Conservation (phyloP, 2,329 filamentous ascomycete genomes). For the Periconia sp. region DNA sequence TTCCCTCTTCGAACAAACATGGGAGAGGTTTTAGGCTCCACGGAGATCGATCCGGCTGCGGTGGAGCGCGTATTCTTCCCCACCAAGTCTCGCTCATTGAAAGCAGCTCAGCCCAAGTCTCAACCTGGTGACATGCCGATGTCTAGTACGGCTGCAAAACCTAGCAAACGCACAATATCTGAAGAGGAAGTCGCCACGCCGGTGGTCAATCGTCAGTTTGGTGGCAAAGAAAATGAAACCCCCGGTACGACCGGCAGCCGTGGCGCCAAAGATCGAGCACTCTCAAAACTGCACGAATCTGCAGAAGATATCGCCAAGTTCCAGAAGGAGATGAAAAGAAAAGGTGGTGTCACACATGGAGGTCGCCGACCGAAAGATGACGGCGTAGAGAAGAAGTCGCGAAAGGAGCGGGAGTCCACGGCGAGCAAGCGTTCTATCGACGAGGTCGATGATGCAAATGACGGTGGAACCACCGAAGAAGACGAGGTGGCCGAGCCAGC, state of each 20-base stretch:
- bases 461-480: conserved; percentile 47
- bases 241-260: conserved; percentile 76
- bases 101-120: conserved; percentile 20
- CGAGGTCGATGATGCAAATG: conserved; percentile 47
- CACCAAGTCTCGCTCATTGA: conserved; percentile 23
- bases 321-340: conserved; percentile 89
- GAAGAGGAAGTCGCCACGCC: conserved; percentile 53
- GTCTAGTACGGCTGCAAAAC: conserved; percentile 27
- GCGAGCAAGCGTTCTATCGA: conserved; percentile 49
- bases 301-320: conserved; percentile 86
- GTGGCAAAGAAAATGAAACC: conserved; percentile 80
- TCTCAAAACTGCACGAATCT: conserved; percentile 73
- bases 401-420: conserved; percentile 38
- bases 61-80: conserved; percentile 69
- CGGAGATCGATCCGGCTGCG: conserved; percentile 72
- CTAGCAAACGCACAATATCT: conserved; percentile 25
- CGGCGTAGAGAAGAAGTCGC: conserved; percentile 32
- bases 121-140: conserved; percentile 17
- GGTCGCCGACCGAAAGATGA: conserved; percentile 42
- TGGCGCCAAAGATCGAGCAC: conserved; percentile 84
- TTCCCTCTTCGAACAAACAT: conserved; percentile 90
- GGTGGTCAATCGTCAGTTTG: conserved; percentile 36
- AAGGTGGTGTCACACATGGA: conserved; percentile 65
- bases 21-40: conserved; percentile 89
- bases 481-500: conserved; percentile 51